Evolutionary conservation across 164 flowering plant genomes (phyloP), one percentile per base, ranked within the genome.

Genomic region (Annona squamosa): DNA sequence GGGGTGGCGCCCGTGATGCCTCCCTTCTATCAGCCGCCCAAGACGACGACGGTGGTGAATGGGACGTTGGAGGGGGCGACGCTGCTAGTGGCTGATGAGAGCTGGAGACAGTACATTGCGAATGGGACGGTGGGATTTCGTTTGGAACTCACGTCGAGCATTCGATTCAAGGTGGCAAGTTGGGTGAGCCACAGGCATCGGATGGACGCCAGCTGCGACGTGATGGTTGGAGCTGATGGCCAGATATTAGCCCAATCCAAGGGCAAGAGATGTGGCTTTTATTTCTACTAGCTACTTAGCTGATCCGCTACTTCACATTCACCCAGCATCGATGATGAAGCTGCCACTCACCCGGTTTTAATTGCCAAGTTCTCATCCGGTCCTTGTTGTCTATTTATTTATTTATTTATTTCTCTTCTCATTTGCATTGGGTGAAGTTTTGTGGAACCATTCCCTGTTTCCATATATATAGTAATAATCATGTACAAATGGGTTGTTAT

Each of bases 1-100:
- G 99, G 97, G 42, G 71, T 77, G 6, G 67, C 73, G 2, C 79
- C 85, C n/a, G 65, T 90, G 72, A 19, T 80, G 62, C 67, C 48
- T 26, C 79, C 91, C 18, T 88, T 87, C 61, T 86, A 89, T 69
- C 97, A 95, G 81, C 79, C 77, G 69, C 87, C 94, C 0, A 91
- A 95, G 81, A 91, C 78, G 59, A 88, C 97, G 1, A 93, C 85
- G 1, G 42, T 72, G 41, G 62, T 88, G 4, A 26, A 69, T 9
- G 90, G 82, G 0, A 77, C 5, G 44, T 56, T 92, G 45, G 67
- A 79, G 45, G 94, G 90, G 45, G 83, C 90, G 9, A 70, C 85
- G 2, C 42, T 91, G 69, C 69, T 77, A 7, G 84, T 83, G 42
- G 77, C 63, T 3, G 81, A 77, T 65, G 66, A 73, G 63, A 82